These are phyloP conservation scores for Talaromyces verruculosus DNA, from an alignment of 2,329 filamentous ascomycete species.

Conservation along the genomic window DNA sequence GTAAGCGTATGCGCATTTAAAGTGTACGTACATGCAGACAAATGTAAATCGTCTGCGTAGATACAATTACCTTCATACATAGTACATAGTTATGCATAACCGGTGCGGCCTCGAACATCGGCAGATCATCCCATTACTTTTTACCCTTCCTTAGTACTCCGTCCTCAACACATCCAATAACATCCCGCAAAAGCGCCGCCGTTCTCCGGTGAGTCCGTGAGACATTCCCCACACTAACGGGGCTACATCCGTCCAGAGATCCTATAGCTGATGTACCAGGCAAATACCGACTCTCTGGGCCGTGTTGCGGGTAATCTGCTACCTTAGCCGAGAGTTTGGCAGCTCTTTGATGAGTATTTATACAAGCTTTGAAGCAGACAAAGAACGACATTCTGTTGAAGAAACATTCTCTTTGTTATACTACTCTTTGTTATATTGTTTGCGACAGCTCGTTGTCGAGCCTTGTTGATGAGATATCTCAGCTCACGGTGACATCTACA, in stretches of 20 bases:
- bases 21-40: not conserved
- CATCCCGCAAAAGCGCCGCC: not conserved
- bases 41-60: not conserved
- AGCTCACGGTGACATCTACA: not conserved
- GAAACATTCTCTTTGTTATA: not conserved
- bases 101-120: not conserved
- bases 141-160: not conserved
- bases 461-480: not conserved
- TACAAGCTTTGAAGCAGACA: not conserved
- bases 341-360: not conserved
- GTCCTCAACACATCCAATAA: not conserved
- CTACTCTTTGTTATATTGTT: not conserved
- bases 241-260: not conserved
- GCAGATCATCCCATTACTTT: not conserved
- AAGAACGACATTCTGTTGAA: not conserved
- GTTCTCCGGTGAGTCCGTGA: not conserved
- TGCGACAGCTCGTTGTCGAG: not conserved
- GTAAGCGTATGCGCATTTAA: not conserved
- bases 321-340: not conserved
- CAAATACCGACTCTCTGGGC: constrained; percentile 7
- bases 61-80: too few relatives aligned
- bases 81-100: not conserved
- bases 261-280: too few relatives aligned
- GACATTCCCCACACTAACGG: not conserved
- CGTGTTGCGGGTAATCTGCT: not conserved